Evolutionary conservation across 257 asterid genomes (phyloP).

Genomic region (Solanum chilense): DNA sequence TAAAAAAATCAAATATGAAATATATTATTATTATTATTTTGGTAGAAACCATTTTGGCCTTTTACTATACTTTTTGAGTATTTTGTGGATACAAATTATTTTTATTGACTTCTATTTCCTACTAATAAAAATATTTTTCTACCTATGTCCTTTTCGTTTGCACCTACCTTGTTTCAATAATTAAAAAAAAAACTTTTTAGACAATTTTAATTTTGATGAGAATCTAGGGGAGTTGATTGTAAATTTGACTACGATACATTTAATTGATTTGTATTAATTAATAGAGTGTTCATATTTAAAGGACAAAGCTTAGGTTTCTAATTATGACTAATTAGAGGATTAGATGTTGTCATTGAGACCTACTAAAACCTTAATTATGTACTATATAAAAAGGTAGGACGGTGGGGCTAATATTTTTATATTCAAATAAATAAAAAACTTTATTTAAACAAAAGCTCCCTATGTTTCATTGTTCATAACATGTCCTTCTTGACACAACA

Average conservation of each 20-base stretch:
- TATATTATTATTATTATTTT: not conserved
- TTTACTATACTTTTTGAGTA: not conserved
- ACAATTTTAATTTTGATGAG: not conserved
- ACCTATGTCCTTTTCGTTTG: not conserved
- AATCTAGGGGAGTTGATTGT: not conserved
- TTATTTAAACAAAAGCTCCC: not conserved
- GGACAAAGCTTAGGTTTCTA: not conserved
- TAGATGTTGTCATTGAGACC: not conserved
- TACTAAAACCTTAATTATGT: not conserved
- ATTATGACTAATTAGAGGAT: not conserved
- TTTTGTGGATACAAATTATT: not conserved
- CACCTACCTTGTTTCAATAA: not conserved
- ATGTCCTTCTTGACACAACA: slow-evolving; percentile 5
- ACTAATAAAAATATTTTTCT: not conserved
- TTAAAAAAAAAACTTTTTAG: not conserved
- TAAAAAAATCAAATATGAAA: not conserved
- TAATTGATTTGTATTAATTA: not conserved
- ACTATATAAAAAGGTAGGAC: not conserved
- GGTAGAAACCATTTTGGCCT: not conserved
- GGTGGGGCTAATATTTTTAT: not conserved
- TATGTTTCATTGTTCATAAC: slow-evolving; percentile 3
- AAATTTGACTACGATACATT: not conserved
- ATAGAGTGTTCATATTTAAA: not conserved
- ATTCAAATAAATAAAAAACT: not conserved
- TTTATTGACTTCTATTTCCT: not conserved